Evolutionary conservation across 2,329 filamentous ascomycete species (phyloP), one percentile per base, ranked within the genome.

Genomic region (Calonectria pteridis): DNA sequence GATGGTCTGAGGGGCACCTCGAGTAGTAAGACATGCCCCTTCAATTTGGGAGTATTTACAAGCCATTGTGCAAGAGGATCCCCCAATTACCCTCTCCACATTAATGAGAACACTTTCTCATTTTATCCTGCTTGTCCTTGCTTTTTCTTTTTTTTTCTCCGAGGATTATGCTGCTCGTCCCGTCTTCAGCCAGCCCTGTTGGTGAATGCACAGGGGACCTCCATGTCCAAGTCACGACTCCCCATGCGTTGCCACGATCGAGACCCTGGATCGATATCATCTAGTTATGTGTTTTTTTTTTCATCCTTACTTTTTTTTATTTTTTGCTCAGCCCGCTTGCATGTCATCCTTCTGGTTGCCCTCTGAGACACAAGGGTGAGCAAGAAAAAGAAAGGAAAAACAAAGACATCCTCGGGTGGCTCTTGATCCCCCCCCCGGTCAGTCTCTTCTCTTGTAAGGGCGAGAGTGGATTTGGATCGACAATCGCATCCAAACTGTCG

Each of bases 381-480:
- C 28, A 46, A 13, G 20, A 46, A 62, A 62, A 37, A 62, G n/a
- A 53, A 66, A 46, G 29, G 59, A 46, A 46, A 58, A 37, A 35
- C 62, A 33, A 28, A 33, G 62, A 65, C 62, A 49, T 31, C 4
- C 31, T 28, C 23, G 33, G 53, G 29, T 59, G 23, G 20, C 55
- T 18, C 33, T 37, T 35, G 23, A 20, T 35, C 55, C 55, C 23
- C 53, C n/a, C 33, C 55, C n/a, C n/a, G n/a, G n/a, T 35, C 23
- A 33, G 31, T 35, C 0, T 26, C 10, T 35, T 37, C 33, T 55
- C 31, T 16, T 35, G 65, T 67, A 37, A 58, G 50, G 50, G 35
- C 50, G 31, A 59, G 65, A 58, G 65, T 53, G 35, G 65, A 67
- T 55, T 67, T 67, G 33, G 65, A 67, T 67, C 65, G 50, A 43